Percentiles rank a stretch among this genome's conserved stretches.
Conservation (phyloP, 441 rosid species). For the Daphne laureola region DNA sequence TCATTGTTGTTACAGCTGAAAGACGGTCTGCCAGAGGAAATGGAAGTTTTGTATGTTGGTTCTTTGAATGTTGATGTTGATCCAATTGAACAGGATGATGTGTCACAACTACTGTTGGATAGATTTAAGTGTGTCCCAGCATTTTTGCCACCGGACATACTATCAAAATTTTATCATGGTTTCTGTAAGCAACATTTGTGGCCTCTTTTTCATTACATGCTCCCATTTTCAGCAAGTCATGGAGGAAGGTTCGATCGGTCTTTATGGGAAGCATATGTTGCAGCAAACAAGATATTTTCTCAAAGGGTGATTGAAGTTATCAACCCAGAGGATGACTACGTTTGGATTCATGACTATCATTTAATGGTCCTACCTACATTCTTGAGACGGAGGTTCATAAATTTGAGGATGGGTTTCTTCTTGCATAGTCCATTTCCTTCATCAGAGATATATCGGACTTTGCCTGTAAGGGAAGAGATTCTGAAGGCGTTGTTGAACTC, state of each 20-base stretch:
- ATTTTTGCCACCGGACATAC: constrained; percentile 57
- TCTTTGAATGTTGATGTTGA: constrained; percentile 58
- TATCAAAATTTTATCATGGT: constrained; percentile 64
- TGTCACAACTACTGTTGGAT: constrained; percentile 60
- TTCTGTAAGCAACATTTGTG: constrained; percentile 79
- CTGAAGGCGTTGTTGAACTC: constrained; percentile 68
- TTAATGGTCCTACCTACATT: constrained; percentile 79
- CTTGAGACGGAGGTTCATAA: constrained; percentile 58
- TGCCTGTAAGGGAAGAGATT: constrained; percentile 77
- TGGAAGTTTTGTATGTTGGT: constrained; percentile 78
- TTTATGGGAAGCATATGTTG: constrained; percentile 77
- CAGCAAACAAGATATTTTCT: constrained; percentile 64
- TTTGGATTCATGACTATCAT: constrained; percentile 83
- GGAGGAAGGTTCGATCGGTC: constrained; percentile 69
- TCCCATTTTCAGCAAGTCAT: constrained; percentile 59
- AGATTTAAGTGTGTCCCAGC: constrained; percentile 75
- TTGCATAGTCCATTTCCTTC: constrained; percentile 78
- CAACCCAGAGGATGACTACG: constrained; percentile 73
- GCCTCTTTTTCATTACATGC: constrained; percentile 83
- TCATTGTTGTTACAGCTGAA: constrained; percentile 53
- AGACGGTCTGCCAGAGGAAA: constrained; percentile 73
- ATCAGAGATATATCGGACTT: constrained; percentile 69
- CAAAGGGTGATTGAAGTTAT: constrained; percentile 70
- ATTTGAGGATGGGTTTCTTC: constrained; percentile 74
- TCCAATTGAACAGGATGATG: constrained; percentile 58